Percentiles rank a stretch among this genome's conserved stretches.
Evolutionary conservation across 1,139 yeast genomes (phyloP).

Genomic region (Yamadazyma diospyri): DNA sequence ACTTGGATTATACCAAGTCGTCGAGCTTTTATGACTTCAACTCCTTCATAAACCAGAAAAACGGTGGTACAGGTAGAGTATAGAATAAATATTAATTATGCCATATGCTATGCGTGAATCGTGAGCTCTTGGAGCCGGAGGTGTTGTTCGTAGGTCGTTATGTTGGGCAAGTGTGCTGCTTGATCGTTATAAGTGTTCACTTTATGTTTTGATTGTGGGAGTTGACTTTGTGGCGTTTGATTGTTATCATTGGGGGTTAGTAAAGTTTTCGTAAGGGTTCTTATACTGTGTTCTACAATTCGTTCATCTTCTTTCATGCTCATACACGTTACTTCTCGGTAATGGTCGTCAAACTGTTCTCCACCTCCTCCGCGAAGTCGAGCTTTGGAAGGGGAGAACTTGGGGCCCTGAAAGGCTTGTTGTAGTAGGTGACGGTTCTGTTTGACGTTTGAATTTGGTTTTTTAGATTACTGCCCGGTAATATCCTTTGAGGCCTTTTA

Average conservation of each 20-base stretch:
- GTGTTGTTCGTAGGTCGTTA: too few relatives aligned
- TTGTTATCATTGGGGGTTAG: too few relatives aligned
- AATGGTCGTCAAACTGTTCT: slow-evolving; percentile 11
- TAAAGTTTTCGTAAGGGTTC: too few relatives aligned
- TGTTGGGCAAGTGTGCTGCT: too few relatives aligned
- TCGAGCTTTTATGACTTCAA: slow-evolving; percentile 31
- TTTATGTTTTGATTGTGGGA: too few relatives aligned
- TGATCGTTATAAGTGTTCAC: too few relatives aligned
- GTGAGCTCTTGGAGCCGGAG: too few relatives aligned
- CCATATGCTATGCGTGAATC: not conserved
- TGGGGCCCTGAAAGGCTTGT: too few relatives aligned
- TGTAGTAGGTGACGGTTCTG: slow-evolving; percentile 57
- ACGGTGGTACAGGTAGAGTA: slow-evolving; percentile 1
- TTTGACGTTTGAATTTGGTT: slow-evolving; percentile 48
- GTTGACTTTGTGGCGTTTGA: too few relatives aligned
- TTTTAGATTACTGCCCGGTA: slow-evolving; percentile 10
- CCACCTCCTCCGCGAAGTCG: slow-evolving; percentile 2
- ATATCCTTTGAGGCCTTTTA: slow-evolving; percentile 32
- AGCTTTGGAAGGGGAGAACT: not conserved
- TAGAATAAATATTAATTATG: slow-evolving; percentile 1
- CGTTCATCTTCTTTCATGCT: too few relatives aligned
- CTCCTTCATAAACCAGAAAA: slow-evolving; percentile 33
- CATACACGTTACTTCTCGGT: slow-evolving; percentile 2
- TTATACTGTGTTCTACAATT: too few relatives aligned
- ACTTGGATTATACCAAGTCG: slow-evolving; percentile 28